Percentiles rank a stretch among this genome's conserved stretches.
These are phyloP conservation scores for Scortechinia acanthostroma DNA, from an alignment of 2,329 filamentous ascomycete genomes.

Conservation along the genomic window DNA sequence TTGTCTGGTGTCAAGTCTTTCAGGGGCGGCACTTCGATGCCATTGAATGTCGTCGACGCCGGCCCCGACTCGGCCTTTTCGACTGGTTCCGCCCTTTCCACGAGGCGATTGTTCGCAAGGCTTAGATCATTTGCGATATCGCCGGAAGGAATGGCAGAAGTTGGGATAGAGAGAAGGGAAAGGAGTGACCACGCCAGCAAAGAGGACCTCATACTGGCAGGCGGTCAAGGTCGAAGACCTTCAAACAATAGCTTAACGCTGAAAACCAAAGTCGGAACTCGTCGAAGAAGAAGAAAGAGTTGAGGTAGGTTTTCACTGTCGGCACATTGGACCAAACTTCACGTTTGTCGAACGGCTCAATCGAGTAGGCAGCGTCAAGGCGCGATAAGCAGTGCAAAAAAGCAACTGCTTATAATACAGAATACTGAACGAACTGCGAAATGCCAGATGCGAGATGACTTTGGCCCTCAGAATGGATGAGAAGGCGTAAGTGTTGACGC, in stretches of 20 bases:
- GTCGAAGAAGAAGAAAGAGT: background rate
- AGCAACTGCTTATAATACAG: too few relatives aligned
- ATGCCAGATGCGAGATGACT: too few relatives aligned
- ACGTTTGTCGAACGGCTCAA: too few relatives aligned
- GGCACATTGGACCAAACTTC: too few relatives aligned
- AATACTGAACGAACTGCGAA: too few relatives aligned
- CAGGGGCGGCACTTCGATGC: conserved; percentile 57
- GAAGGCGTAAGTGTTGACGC: too few relatives aligned
- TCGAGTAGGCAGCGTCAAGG: too few relatives aligned
- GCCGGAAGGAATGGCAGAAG: background rate
- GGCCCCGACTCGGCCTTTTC: background rate
- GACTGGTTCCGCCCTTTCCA: background rate
- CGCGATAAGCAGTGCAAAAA: too few relatives aligned
- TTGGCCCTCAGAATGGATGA: too few relatives aligned
- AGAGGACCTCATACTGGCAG: background rate
- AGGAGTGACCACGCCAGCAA: background rate
- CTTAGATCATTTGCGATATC: background rate
- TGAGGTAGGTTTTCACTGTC: too few relatives aligned
- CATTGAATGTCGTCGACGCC: conserved; percentile 56
- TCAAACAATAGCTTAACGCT: background rate
- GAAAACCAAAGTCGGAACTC: background rate
- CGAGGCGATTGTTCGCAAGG: background rate
- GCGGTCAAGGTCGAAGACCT: background rate
- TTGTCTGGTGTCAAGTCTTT: conserved; percentile 49
- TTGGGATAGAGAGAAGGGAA: background rate